Evolutionary conservation across 768 basidiomycete genomes (phyloP).

Genomic region (Tricholoma sp.): DNA sequence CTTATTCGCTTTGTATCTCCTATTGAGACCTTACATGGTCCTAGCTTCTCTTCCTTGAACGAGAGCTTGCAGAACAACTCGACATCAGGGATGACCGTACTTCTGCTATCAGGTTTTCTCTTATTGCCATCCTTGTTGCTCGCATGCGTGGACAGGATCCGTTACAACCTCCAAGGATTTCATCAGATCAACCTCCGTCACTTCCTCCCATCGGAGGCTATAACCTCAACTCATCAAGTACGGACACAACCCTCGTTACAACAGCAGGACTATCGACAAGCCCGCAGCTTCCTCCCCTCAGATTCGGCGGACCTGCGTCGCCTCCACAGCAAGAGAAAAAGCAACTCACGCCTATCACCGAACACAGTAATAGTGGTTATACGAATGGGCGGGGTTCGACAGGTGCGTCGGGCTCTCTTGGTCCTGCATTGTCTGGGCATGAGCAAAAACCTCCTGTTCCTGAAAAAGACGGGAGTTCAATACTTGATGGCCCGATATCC

Average conservation of each 20-base stretch:
- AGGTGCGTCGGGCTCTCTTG: neutral
- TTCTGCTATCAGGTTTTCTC: constrained; percentile 55
- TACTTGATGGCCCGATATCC: constrained; percentile 3
- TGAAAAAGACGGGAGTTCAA: neutral
- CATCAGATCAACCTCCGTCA: constrained; percentile 26
- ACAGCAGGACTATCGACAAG: constrained; percentile 14
- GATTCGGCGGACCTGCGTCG: constrained; percentile 30
- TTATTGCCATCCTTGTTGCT: constrained; percentile 57
- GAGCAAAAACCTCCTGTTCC: constrained; percentile 1
- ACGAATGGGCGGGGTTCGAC: constrained; percentile 3
- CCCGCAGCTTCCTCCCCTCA: constrained; percentile 59
- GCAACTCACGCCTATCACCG: constrained; percentile 17
- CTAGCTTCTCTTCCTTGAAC: constrained; percentile 82
- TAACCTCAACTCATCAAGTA: constrained; percentile 5
- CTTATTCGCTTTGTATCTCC: constrained; percentile 1
- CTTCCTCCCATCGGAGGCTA: constrained; percentile 31
- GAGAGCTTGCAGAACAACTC: constrained; percentile 72
- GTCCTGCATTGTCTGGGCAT: constrained; percentile 5
- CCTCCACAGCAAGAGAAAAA: constrained; percentile 11
- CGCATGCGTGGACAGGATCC: constrained; percentile 47
- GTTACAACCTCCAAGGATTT: constrained; percentile 9
- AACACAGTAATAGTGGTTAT: constrained; percentile 9
- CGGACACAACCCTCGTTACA: constrained; percentile 8
- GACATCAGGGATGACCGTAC: constrained; percentile 79
- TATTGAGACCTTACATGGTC: constrained; percentile 9